phyloP scores from a whole-genome alignment of 2,329 filamentous ascomycete species.

The Aspergillus cejpii region DNA sequence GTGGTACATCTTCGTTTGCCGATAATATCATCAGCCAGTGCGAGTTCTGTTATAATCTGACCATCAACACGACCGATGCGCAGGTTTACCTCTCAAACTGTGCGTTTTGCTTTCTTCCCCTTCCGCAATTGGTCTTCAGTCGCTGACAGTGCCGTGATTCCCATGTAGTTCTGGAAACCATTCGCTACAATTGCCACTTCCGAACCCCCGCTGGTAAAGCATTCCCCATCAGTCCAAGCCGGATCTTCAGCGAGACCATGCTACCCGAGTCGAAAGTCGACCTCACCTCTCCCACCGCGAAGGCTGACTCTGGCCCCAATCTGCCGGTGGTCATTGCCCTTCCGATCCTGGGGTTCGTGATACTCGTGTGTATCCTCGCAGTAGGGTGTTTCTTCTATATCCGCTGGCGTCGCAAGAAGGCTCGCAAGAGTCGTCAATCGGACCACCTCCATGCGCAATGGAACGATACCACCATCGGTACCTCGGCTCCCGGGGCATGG shows the following conservation, averaged over 20 bases:
- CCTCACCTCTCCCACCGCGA: slow-evolving; percentile 13
- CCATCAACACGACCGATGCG: slow-evolving; percentile 33
- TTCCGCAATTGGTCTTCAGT: not conserved
- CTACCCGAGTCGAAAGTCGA: slow-evolving; percentile 32
- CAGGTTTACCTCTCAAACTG: slow-evolving; percentile 42
- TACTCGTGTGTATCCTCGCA: slow-evolving; percentile 28
- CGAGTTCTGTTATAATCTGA: slow-evolving; percentile 41
- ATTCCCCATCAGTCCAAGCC: slow-evolving; percentile 36
- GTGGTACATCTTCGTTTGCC: slow-evolving; percentile 33
- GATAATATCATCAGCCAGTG: slow-evolving; percentile 40
- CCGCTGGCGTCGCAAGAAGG: slow-evolving; percentile 37
- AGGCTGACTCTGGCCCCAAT: slow-evolving; percentile 15
- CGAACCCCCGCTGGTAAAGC: slow-evolving; percentile 28
- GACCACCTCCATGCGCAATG: slow-evolving; percentile 31
- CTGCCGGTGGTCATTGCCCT: slow-evolving; percentile 40
- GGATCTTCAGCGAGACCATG: slow-evolving; percentile 38
- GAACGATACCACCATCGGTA: slow-evolving; percentile 30
- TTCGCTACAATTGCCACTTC: slow-evolving; percentile 43
- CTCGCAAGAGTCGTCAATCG: slow-evolving; percentile 22
- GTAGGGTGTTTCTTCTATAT: slow-evolving; percentile 41
- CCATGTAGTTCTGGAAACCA: slow-evolving; percentile 38
- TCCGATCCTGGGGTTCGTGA: slow-evolving; percentile 39
- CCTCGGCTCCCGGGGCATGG: slow-evolving; percentile 26
- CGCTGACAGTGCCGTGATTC: slow-evolving; percentile 1
- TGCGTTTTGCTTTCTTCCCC: slow-evolving; percentile 21